Evolutionary conservation across 2,329 filamentous ascomycete species (phyloP), one percentile per base, ranked within the genome.

Genomic region (Trichoderma sp.): DNA sequence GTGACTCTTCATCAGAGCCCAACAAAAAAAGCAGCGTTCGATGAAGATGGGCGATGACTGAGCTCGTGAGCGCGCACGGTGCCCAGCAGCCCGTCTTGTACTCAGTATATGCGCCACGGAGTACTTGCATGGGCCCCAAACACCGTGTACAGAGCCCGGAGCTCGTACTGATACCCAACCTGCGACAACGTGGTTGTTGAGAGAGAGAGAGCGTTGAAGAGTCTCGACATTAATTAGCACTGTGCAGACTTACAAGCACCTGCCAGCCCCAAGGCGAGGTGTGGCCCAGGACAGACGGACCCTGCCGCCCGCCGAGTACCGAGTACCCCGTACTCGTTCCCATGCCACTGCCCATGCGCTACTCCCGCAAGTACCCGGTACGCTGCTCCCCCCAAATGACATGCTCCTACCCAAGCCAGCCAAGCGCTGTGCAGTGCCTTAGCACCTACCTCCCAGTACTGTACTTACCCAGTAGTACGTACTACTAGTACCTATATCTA

Each of bases 91-190:
- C n/a, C n/a, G 45, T 15, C 52, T 34, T 34, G 32, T 39, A 27
- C 65, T 48, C 48, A 37, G 65, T 61, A 45, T 61, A 45, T 39
- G 52, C 54, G 27, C 15, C 45, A 61, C 56, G 27, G 66, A 57
- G 66, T 68, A 64, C 66, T 25, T 39, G 48, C 57, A 67, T 52
- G 32, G 56, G 57, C 57, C 56, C 64, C 54, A 67, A 67, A 67
- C 64, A 67, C 64, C 57, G 56, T 61, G 56, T 52, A 53, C 56
- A n/a, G 42, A 35, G 63, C 37, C 53, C 19, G 6, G 52, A 34
- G 52, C 53, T 58, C 52, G 63, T 66, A 66, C 63, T 66, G 63
- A 56, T 59, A 53, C 53, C 59, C 32, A 52, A 52, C 13, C 10
- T 34, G 35, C 10, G 35, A 39, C 37, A 48, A 22, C 29, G 48